phyloP scores from a whole-genome alignment of 2,329 filamentous ascomycete species.

The Trichoderma lentiforme region DNA sequence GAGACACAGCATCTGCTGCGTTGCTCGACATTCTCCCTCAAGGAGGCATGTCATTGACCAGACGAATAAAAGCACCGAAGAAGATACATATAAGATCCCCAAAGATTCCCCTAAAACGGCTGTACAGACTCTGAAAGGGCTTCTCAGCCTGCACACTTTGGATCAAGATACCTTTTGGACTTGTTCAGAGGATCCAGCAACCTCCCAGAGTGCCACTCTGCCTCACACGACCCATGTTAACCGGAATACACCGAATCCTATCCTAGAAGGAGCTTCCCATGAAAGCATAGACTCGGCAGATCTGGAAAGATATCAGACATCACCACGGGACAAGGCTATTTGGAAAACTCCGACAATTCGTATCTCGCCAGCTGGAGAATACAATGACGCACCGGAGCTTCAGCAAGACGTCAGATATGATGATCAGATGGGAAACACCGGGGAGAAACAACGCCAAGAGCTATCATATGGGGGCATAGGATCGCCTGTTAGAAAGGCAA shows the following conservation, averaged over 20 bases:
- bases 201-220: neutral
- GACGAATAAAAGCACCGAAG: neutral
- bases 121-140: neutral
- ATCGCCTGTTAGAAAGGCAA: neutral
- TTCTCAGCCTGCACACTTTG: neutral
- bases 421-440: neutral
- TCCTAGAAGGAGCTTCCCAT: neutral
- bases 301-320: neutral
- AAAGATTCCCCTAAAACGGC: neutral
- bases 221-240: neutral
- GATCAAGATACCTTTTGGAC: conserved; percentile 4
- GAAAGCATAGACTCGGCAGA: neutral
- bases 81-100: no score
- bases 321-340: neutral
- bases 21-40: conserved; percentile 7
- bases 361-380: neutral
- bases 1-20: conserved; percentile 15
- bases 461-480: neutral
- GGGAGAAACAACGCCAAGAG: neutral
- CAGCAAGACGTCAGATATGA: neutral
- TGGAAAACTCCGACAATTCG: neutral
- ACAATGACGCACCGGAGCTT: neutral
- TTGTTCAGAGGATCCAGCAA: neutral
- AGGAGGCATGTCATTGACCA: neutral
- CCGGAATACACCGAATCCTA: neutral